Conservation (phyloP, 345 rosid species). For the Lepidium didymum region DNA sequence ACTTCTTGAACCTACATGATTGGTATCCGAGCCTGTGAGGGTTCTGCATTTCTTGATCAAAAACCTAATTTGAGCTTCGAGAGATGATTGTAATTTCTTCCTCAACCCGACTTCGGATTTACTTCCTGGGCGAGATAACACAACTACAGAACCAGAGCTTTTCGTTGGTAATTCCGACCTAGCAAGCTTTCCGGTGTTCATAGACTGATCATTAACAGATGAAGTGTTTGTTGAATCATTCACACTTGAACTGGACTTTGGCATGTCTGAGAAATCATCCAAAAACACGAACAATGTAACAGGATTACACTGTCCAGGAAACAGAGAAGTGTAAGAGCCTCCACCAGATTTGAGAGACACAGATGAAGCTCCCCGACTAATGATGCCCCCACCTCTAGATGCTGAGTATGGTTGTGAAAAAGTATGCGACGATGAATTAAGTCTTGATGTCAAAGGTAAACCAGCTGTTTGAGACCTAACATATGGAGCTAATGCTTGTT, state of each 20-base stretch:
- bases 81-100: slow-evolving; percentile 73
- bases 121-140: slow-evolving; percentile 70
- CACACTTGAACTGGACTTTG: slow-evolving; percentile 26
- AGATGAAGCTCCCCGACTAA: slow-evolving; percentile 48
- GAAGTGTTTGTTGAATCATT: slow-evolving; percentile 49
- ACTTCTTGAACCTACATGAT: slow-evolving; percentile 52
- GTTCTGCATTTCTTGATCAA: slow-evolving; percentile 71
- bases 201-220: slow-evolving; percentile 33
- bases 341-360: slow-evolving; percentile 66
- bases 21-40: slow-evolving; percentile 50
- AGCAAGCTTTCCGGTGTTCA: slow-evolving; percentile 38
- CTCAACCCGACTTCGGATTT: slow-evolving; percentile 64
- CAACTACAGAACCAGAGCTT: slow-evolving; percentile 64
- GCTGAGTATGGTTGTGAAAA: slow-evolving; percentile 28
- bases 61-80: slow-evolving; percentile 73
- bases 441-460: slow-evolving; percentile 43
- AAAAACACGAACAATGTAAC: slow-evolving; percentile 60
- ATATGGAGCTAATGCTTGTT: slow-evolving; percentile 53
- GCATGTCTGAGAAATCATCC: slow-evolving; percentile 56
- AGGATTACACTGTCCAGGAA: slow-evolving; percentile 83
- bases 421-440: slow-evolving; percentile 39
- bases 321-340: slow-evolving; percentile 55
- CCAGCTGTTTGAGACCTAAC: slow-evolving; percentile 37
- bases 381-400: slow-evolving; percentile 42
- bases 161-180: slow-evolving; percentile 50